Percentiles rank a stretch among this genome's conserved stretches.
These are phyloP conservation scores for Vitis rotundifolia DNA, from an alignment of 164 flowering plant genomes.

Conservation along the genomic window DNA sequence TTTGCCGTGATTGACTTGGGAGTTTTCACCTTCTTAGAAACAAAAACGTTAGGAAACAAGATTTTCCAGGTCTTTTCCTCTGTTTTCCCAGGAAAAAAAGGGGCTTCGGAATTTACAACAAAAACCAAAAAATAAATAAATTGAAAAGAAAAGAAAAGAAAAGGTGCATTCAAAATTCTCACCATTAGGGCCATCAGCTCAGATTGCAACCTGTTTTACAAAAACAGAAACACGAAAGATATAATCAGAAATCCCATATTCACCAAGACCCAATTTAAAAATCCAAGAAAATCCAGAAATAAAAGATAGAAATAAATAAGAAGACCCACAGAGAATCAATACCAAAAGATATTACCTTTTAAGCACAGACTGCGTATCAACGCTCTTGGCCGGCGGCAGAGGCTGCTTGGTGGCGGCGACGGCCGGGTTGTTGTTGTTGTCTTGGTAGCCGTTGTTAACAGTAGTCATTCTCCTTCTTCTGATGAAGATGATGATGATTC, in stretches of 20 bases:
- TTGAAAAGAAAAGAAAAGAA: too few species aligned
- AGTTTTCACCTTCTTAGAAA: too few species aligned
- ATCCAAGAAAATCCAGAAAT: not conserved
- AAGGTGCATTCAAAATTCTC: slow-evolving; percentile 9
- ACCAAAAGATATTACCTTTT: slow-evolving; percentile 37
- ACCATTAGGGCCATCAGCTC: slow-evolving; percentile 73
- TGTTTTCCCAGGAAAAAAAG: too few species aligned
- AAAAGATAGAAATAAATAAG: not conserved
- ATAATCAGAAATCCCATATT: not conserved
- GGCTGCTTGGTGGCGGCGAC: slow-evolving; percentile 36
- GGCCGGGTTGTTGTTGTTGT: slow-evolving; percentile 29
- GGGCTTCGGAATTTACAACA: too few species aligned
- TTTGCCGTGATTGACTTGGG: too few species aligned
- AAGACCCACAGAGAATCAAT: not conserved
- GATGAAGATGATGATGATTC: not conserved
- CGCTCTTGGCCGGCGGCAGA: slow-evolving; percentile 38
- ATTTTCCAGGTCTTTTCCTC: too few species aligned
- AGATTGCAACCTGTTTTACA: slow-evolving; percentile 54
- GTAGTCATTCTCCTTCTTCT: slow-evolving; percentile 19
- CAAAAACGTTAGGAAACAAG: too few species aligned
- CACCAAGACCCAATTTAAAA: not conserved
- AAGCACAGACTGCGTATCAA: slow-evolving; percentile 64
- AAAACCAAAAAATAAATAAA: too few species aligned
- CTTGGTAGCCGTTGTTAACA: slow-evolving; percentile 31
- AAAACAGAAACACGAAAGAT: slow-evolving; percentile 2